Percentiles rank a stretch among this genome's conserved stretches.
Evolutionary conservation across 2,329 filamentous ascomycete species (phyloP).

Genomic region (Fusarium piperis): DNA sequence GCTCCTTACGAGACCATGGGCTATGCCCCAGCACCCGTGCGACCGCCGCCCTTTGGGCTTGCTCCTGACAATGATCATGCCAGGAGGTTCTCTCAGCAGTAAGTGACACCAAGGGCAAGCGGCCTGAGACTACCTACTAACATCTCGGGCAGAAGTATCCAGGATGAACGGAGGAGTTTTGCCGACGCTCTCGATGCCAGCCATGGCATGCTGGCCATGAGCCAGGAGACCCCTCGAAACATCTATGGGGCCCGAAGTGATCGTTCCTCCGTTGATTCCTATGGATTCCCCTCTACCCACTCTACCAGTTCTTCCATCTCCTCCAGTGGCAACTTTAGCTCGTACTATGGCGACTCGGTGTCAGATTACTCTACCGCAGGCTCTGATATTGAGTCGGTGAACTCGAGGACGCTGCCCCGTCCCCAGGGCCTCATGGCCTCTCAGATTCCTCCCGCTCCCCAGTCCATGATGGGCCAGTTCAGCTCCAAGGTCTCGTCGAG

Average conservation of each 20-base stretch:
- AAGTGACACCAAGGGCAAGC: constrained; percentile 60
- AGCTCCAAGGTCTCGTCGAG: constrained; percentile 96
- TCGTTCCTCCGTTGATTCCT: constrained; percentile 83
- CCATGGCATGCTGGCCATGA: constrained; percentile 94
- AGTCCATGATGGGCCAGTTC: constrained; percentile 99
- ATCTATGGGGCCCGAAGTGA: constrained; percentile 79
- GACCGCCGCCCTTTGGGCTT: constrained; percentile 65
- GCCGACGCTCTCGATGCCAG: constrained; percentile 92
- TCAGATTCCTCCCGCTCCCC: constrained; percentile 80
- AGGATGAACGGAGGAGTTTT: constrained; percentile 73
- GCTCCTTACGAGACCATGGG: constrained; percentile 80
- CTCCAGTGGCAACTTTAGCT: constrained; percentile 79
- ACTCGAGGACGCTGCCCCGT: constrained; percentile 84
- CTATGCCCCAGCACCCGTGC: constrained; percentile 74
- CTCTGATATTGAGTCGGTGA: constrained; percentile 84
- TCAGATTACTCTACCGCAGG: constrained; percentile 93
- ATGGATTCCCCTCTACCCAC: constrained; percentile 87
- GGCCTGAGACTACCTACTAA: constrained; percentile 10
- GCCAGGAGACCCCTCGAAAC: constrained; percentile 91
- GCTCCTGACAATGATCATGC: constrained; percentile 64
- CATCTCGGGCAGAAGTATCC: constrained; percentile 33
- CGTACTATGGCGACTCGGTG: constrained; percentile 86
- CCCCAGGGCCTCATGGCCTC: constrained; percentile 72
- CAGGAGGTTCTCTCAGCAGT: constrained; percentile 86
- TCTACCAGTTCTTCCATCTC: constrained; percentile 93